Evolutionary conservation across 192 early-diverging fungal genomes (phyloP).

Genomic region (Coemansia sp.): DNA sequence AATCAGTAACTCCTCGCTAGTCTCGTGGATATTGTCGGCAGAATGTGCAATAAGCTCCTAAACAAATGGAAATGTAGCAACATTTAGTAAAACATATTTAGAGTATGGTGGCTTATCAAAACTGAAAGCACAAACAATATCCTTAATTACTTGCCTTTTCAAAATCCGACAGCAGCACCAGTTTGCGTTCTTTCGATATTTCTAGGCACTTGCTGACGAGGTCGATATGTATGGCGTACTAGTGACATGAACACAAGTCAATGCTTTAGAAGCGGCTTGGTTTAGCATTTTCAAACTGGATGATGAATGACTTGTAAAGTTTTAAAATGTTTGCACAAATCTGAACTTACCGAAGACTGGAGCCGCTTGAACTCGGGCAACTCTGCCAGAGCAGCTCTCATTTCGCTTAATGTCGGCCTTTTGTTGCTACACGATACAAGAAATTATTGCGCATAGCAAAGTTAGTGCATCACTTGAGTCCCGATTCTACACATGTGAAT

Average conservation of each 20-base stretch:
- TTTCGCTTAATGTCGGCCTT: slow-evolving; percentile 29
- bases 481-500: neutral
- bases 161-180: slow-evolving; percentile 38
- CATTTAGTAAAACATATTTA: neutral
- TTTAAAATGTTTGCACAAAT: neutral
- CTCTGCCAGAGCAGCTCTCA: slow-evolving; percentile 43
- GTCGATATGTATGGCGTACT: slow-evolving; percentile 55
- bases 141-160: slow-evolving; percentile 44
- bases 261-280: neutral
- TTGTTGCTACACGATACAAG: slow-evolving; percentile 18
- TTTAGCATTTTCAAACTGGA: neutral
- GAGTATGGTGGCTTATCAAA: neutral
- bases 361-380: slow-evolving; percentile 53
- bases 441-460: neutral
- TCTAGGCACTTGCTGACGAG: slow-evolving; percentile 50
- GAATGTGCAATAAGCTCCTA: slow-evolving; percentile 22
- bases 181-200: slow-evolving; percentile 22
- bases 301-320: neutral
- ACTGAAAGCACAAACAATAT: neutral
- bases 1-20: slow-evolving; percentile 14
- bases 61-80: neutral
- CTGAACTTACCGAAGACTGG: slow-evolving; percentile 39
- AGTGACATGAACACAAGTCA: neutral
- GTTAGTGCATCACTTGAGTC: neutral
- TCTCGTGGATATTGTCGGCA: neutral